Base-by-base conservation (phyloP, 2,329 filamentous ascomycete species). In the Botrytis byssoidea region DNA sequence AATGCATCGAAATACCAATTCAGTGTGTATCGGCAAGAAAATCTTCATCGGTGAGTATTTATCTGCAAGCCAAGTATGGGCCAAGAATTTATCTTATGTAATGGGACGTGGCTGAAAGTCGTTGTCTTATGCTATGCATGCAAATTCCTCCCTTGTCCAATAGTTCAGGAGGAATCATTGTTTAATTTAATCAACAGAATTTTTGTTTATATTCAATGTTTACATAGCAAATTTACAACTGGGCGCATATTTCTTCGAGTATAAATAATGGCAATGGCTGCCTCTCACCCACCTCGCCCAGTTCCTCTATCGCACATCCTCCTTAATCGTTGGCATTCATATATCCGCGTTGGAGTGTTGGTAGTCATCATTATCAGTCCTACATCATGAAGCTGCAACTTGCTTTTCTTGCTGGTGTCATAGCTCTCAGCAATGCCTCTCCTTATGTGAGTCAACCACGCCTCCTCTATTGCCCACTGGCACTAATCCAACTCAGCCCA, bases 351-450 rank as follows among this genome's bases (percentile, higher is more conserved):
- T 6, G 4, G 25, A 42, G 37, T 20, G 0, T 68, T 57, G 6
- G 3, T 32, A 40, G n/a, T 51, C 29, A 42, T 55, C 7, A 4
- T 42, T 57, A 4, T 32, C 18, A 25, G 4, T 10, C 29, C 18
- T 16, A 32, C 29, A 72, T 37, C 20, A 72, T 72, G 70, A 72
- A 42, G 48, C n/a, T 72, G 7, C 46, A 67, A 37, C 18, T 67
- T 35, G 37, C 57, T 20, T 29, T 67, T 20, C 4, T 72, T 22
- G 61, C 61, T 16, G 63, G 70, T 44, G 48, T 29, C n/a, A 18
- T 67, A 35, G 61, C 70, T 57, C n/a, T 72, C 22, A 55, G 70
- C 37, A 72, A 66, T 37, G 70, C 70, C 5, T 66, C 70, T 55
- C 70, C 70, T 20, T 29, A 35, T n/a, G 70, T 68, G 4, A 66